Base-by-base conservation (phyloP, 2,329 filamentous ascomycete species). In the Colletotrichum brevisporum region DNA sequence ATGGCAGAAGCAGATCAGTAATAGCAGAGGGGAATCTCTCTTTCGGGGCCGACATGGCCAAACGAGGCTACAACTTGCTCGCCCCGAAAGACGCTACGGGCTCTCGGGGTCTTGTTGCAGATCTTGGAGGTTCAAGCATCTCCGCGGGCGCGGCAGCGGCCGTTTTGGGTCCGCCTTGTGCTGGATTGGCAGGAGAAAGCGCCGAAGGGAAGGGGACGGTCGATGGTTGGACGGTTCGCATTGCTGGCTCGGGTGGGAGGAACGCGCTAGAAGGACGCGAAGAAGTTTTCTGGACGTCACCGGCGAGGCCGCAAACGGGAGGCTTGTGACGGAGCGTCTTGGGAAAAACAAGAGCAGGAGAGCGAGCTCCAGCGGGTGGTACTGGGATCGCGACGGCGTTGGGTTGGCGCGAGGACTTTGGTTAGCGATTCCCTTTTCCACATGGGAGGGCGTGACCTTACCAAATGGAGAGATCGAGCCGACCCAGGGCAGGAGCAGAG, bases 241-340 rank as follows among this genome's bases (percentile, higher is more conserved):
- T 13, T 47, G 12, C 16, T 54, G 36, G 61, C 21, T 41, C 56
- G 12, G 31, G 21, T 51, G 43, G 31, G 21, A 60, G 66, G 31
- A 66, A 66, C 24, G 31, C 55, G 62, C 62, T 69, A 69, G 66
- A 69, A 69, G 66, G 55, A 16, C n/a, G 24, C 66, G 36, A 60
- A 64, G 62, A 69, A 69, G 66, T n/a, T 60, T 66, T 39, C 62
- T 66, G 62, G 24, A 60, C 66, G 62, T 69, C 66, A 69, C 66
- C 62, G 43, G 50, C 62, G 54, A 69, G 56, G 62, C 66, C 62
- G 66, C 66, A 69, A 66, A 66, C 66, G 62, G 66, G 62, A 60
- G 61, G 54, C 66, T 59, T 50, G n/a, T 51, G 55, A 45, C 31
- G 24, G 31, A 18, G 18, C 47, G 41, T 55, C 43, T 24, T 52